These are phyloP conservation scores for Porphyrellus cyaneotinctus DNA, from an alignment of 768 basidiomycete species.

Conservation along the genomic window DNA sequence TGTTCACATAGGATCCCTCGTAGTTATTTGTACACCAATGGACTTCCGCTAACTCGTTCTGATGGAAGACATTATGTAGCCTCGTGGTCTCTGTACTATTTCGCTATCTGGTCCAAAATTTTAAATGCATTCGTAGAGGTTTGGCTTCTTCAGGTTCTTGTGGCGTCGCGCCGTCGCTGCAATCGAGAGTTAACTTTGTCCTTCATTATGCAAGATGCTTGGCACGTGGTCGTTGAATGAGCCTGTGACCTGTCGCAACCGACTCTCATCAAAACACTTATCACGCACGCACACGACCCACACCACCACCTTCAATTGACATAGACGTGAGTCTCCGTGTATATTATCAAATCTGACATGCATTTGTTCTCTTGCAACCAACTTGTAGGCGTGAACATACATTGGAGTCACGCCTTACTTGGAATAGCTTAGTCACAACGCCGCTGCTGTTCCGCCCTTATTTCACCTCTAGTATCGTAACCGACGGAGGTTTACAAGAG, in stretches of 20 bases:
- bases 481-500: conserved; percentile 7
- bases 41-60: conserved; percentile 21
- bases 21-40: conserved; percentile 33
- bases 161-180: conserved; percentile 1
- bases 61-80: conserved; percentile 31
- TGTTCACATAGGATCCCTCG: conserved; percentile 28
- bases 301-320: not conserved
- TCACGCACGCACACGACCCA: not conserved
- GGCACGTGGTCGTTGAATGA: conserved; percentile 8
- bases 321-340: not conserved
- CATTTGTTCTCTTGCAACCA: not conserved
- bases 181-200: conserved; percentile 9
- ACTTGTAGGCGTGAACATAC: not conserved
- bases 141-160: not conserved
- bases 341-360: too few species aligned
- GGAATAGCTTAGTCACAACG: conserved; percentile 7
- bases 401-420: not conserved
- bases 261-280: not conserved
- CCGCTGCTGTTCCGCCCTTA: conserved; percentile 8
- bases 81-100: conserved; percentile 25
- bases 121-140: conserved; percentile 19
- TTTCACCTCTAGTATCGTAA: too few species aligned
- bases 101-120: conserved; percentile 14
- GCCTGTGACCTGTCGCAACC: not conserved
- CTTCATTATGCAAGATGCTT: not conserved